Evolutionary conservation across 2,329 filamentous ascomycete genomes (phyloP), one percentile per base, ranked within the genome.

Genomic region (Albifimbria verrucaria): DNA sequence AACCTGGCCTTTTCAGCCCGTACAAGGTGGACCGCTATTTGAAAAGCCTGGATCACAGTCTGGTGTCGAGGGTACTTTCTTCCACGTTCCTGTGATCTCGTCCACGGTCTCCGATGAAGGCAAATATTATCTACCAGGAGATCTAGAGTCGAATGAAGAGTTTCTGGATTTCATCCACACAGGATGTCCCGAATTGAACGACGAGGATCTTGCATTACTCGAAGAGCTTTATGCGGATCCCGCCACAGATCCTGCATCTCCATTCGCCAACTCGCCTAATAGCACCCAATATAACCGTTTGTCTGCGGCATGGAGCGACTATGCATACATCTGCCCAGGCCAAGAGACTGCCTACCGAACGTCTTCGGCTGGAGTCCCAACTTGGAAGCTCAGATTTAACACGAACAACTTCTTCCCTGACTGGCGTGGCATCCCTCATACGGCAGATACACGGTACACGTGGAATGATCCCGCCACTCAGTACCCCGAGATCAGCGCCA

Each of bases 1-100:
- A 23, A 78, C 73, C 0, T 79, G 76, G 76, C 76, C 77, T 0
- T 79, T 75, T 62, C 77, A 79, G 49, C 77, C 77, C 1, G 71
- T 72, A 0, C 73, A 75, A 1, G 74, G 74, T 0, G 76, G 75
- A 0, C 72, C 72, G 0, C 52, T 78, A 0, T 65, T 79, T 3
- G 76, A 79, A 57, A 77, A 77, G 51, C 67, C 71, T 5, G 77
- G 76, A 18, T 78, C 76, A 0, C 69, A 59, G 54, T 72, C 60
- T 55, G 71, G 61, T 45, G 65, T 65, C n/a, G 69, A 73, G 7
- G 68, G 62, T 3, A 70, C 66, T 1, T 73, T 73, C 53, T 68
- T 66, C 53, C 65, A 66, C 18, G 62, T 73, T 0, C 71, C 70
- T 1, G 63, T 63, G 0, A 67, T 73, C n/a, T 75, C 64, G 22